Evolutionary conservation across 2,329 filamentous ascomycete genomes (phyloP).

Genomic region (Aureobasidium melanogenum): DNA sequence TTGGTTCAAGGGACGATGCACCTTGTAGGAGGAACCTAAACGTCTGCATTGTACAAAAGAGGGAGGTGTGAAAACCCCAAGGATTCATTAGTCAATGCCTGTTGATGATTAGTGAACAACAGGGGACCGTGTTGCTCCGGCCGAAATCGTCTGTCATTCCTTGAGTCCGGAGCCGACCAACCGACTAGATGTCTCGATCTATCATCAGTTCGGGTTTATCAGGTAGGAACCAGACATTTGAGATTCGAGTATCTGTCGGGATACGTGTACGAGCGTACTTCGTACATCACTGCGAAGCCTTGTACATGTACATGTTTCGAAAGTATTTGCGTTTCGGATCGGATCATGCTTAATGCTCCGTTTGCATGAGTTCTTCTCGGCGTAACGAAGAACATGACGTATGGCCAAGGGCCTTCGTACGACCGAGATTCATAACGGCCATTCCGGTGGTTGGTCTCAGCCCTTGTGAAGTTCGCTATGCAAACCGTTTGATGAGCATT

Average conservation of each 20-base stretch:
- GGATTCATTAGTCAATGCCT: neutral
- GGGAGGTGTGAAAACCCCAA: neutral
- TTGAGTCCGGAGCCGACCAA: neutral
- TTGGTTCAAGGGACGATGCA: neutral
- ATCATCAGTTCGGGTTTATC: neutral
- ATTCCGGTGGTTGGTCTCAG: neutral
- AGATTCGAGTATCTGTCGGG: neutral
- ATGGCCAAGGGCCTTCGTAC: neutral
- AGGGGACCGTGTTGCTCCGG: neutral
- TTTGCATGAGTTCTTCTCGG: neutral
- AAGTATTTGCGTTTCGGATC: slow-evolving; percentile 3
- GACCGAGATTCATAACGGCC: neutral
- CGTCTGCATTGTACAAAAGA: slow-evolving; percentile 5
- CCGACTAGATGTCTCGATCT: neutral
- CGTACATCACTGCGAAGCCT: neutral
- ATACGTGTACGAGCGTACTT: too few relatives aligned
- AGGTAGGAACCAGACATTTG: neutral
- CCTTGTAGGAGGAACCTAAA: neutral
- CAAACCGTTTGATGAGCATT: neutral
- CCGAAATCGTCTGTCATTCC: neutral
- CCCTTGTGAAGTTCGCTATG: neutral
- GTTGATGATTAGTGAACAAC: neutral
- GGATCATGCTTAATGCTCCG: slow-evolving; percentile 5
- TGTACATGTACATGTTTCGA: neutral
- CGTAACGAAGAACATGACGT: slow-evolving; percentile 7